Conservation (phyloP, 78 protist genomes). For the Dictyostelium brefeldianum region DNA sequence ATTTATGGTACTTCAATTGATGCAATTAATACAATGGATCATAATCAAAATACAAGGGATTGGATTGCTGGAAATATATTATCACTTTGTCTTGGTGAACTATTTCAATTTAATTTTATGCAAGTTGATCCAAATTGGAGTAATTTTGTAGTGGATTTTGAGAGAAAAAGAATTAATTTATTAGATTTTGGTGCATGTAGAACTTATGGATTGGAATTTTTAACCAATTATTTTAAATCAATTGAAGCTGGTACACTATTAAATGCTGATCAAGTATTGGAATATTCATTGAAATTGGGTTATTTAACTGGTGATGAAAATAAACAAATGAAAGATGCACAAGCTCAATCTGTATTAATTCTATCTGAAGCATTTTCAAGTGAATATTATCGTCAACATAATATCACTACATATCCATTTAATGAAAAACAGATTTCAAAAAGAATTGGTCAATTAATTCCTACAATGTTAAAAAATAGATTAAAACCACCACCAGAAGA, state of each 20-base stretch:
- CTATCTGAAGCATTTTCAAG: slow-evolving; percentile 88
- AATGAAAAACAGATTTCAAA: slow-evolving; percentile 61
- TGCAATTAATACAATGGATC: background rate
- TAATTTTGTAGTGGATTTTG: slow-evolving; percentile 90
- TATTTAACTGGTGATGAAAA: slow-evolving; percentile 94
- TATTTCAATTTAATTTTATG: slow-evolving; percentile 90
- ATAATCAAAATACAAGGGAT: slow-evolving; percentile 58
- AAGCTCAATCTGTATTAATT: slow-evolving; percentile 75
- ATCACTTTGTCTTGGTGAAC: slow-evolving; percentile 84
- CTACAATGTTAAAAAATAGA: slow-evolving; percentile 89
- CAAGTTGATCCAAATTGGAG: slow-evolving; percentile 95
- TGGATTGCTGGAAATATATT: slow-evolving; percentile 69
- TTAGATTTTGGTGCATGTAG: slow-evolving; percentile 95
- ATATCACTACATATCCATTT: slow-evolving; percentile 63
- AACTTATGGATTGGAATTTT: slow-evolving; percentile 59
- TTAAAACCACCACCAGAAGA: slow-evolving; percentile 92
- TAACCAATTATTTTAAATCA: slow-evolving; percentile 83
- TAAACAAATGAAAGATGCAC: slow-evolving; percentile 90
- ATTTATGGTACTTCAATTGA: slow-evolving; percentile 85
- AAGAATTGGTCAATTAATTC: slow-evolving; percentile 78
- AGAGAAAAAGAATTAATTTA: slow-evolving; percentile 64
- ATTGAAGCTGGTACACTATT: slow-evolving; percentile 86
- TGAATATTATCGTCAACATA: background rate
- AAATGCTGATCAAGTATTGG: slow-evolving; percentile 49
- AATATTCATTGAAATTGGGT: slow-evolving; percentile 85